A percentile compares a stretch with the other conserved stretches of the same genome.
phyloP scores from a whole-genome alignment of 2,329 filamentous ascomycete species.

The Talaromyces islandicus region DNA sequence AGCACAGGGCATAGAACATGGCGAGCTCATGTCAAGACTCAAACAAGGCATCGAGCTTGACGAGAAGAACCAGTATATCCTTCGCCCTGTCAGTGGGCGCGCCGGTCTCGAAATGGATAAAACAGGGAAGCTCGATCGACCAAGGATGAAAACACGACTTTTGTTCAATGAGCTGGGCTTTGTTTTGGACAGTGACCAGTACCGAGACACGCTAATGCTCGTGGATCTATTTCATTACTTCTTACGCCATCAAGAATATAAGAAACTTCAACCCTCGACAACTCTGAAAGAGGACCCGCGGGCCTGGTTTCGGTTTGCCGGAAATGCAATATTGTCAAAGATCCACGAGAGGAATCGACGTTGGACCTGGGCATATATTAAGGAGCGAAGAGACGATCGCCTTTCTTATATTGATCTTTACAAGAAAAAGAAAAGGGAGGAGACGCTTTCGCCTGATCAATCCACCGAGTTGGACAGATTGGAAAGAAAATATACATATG shows the following conservation, averaged over 20 bases:
- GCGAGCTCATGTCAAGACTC: conserved; percentile 71
- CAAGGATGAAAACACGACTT: conserved; percentile 84
- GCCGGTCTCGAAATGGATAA: conserved; percentile 95
- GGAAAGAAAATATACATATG: conserved; percentile 84
- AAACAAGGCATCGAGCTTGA: conserved; percentile 71
- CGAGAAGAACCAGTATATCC: conserved; percentile 82
- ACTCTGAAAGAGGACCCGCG: conserved; percentile 81
- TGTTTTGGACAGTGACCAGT: conserved; percentile 95
- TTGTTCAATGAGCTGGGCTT: conserved; percentile 97
- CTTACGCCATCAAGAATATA: conserved; percentile 94
- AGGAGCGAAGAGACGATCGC: conserved; percentile 84
- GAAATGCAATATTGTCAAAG: conserved; percentile 79
- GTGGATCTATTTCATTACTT: conserved; percentile 98
- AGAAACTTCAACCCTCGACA: conserved; percentile 79
- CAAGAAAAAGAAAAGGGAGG: conserved; percentile 82
- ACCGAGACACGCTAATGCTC: conserved; percentile 95
- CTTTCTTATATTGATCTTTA: conserved; percentile 86
- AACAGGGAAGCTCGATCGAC: conserved; percentile 68
- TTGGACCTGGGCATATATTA: conserved; percentile 96
- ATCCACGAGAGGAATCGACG: conserved; percentile 89
- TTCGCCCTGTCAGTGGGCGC: conserved; percentile 91
- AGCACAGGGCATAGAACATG: conserved; percentile 59
- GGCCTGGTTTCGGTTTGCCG: conserved; percentile 90
- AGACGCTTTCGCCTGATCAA: conserved; percentile 63
- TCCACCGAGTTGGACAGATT: conserved; percentile 65